Conservation (phyloP, 345 rosid genomes). For the Brassica incana region DNA sequence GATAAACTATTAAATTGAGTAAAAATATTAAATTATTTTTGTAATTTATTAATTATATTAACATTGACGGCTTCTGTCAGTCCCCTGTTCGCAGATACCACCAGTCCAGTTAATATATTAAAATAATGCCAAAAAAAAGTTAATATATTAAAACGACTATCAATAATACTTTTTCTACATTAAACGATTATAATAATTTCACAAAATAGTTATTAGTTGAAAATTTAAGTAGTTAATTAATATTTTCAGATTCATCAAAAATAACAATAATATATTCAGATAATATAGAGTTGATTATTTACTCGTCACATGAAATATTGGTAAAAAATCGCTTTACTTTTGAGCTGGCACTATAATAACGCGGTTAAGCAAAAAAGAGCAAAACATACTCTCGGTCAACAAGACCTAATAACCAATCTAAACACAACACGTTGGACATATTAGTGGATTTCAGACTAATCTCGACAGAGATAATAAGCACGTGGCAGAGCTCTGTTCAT, state of each 20-base stretch:
- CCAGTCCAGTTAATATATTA: not conserved
- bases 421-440: not conserved
- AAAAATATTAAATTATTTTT: not conserved
- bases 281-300: not conserved
- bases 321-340: slow-evolving; percentile 14
- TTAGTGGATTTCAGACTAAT: not conserved
- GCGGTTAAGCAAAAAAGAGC: slow-evolving; percentile 22
- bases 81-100: not conserved
- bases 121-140: not conserved
- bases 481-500: slow-evolving; percentile 20
- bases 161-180: not conserved
- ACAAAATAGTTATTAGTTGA: slow-evolving; percentile 1
- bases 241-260: not conserved
- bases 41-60: not conserved
- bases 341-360: slow-evolving; percentile 21
- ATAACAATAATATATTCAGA: not conserved
- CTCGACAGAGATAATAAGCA: not conserved
- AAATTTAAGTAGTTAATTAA: not conserved
- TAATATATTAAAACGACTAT: not conserved
- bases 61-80: slow-evolving; percentile 23
- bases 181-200: not conserved
- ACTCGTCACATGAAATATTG: not conserved
- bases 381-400: slow-evolving; percentile 13
- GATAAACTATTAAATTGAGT: not conserved
- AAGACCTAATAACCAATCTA: not conserved